Evolutionary conservation across 495 filamentous ascomycete species (phyloP).

Genomic region (Aspergillus conjunctus): DNA sequence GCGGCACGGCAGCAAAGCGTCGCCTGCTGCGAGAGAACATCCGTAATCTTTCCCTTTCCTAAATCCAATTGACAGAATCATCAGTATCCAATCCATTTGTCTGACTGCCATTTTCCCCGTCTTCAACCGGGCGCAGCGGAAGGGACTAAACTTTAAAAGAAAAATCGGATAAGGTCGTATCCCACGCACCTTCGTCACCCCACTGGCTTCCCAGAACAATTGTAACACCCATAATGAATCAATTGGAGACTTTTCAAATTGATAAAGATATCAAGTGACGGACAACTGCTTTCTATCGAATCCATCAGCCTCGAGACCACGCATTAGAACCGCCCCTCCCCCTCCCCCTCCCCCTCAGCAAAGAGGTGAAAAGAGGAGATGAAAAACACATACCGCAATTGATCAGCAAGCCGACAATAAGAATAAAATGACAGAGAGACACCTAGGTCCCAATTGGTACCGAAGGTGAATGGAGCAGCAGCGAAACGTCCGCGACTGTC

Average conservation of each 20-base stretch:
- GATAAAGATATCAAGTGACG: conserved; percentile 11
- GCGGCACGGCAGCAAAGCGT: conserved; percentile 64
- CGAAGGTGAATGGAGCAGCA: conserved; percentile 29
- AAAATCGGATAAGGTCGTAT: conserved; percentile 2
- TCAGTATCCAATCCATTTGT: too few relatives aligned
- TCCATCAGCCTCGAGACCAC: background rate
- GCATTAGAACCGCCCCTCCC: background rate
- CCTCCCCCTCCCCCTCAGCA: background rate
- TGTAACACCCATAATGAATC: conserved; percentile 51
- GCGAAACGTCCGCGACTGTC: conserved; percentile 35
- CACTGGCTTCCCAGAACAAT: conserved; percentile 66
- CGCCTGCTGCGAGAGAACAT: conserved; percentile 61
- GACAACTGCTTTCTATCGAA: background rate
- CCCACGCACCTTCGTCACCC: conserved; percentile 64
- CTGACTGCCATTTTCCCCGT: too few relatives aligned
- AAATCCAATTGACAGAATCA: background rate
- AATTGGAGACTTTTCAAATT: too few relatives aligned
- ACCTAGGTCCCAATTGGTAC: conserved; percentile 17
- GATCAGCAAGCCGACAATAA: conserved; percentile 3
- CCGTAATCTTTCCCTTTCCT: conserved; percentile 73
- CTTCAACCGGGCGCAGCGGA: too few relatives aligned
- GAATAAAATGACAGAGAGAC: background rate
- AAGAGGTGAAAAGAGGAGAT: background rate
- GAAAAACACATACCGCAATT: conserved; percentile 13
- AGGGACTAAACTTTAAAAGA: background rate